Evolutionary conservation across 306 rosid genomes (phyloP).

Genomic region (Quercus suber): DNA sequence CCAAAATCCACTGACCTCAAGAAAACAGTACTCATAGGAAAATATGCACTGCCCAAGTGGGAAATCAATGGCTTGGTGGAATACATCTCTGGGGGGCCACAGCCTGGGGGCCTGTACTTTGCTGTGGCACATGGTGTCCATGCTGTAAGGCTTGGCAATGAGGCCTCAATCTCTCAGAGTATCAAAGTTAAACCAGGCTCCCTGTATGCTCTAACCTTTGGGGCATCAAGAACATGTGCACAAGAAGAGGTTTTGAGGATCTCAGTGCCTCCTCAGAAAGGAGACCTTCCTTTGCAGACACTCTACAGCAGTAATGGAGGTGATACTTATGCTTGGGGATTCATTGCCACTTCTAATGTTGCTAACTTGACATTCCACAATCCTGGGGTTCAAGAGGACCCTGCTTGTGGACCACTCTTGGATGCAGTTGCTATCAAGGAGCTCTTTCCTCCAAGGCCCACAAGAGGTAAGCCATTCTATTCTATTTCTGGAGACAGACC

Average conservation of each 20-base stretch:
- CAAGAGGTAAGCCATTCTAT: conserved; percentile 57
- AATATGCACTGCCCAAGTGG: conserved; percentile 75
- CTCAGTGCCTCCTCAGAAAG: conserved; percentile 62
- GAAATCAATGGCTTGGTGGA: conserved; percentile 82
- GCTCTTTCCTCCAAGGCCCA: conserved; percentile 58
- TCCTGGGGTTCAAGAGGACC: conserved; percentile 91
- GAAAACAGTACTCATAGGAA: conserved; percentile 70
- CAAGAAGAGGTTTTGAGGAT: conserved; percentile 89
- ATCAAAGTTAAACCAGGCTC: conserved; percentile 65
- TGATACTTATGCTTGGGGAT: conserved; percentile 85
- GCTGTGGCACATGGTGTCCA: conserved; percentile 78
- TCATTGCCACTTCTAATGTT: conserved; percentile 39
- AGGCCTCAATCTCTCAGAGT: conserved; percentile 81
- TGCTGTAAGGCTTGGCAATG: conserved; percentile 94
- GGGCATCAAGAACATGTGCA: conserved; percentile 97
- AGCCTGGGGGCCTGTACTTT: conserved; percentile 91
- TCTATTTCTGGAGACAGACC: neutral
- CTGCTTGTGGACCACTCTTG: conserved; percentile 88
- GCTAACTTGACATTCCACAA: conserved; percentile 75
- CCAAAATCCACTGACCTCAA: conserved; percentile 52
- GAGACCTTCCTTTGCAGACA: conserved; percentile 90
- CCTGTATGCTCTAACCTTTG: conserved; percentile 69
- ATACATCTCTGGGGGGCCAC: conserved; percentile 89
- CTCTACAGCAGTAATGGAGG: conserved; percentile 74
- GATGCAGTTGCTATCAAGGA: conserved; percentile 93